Evolutionary conservation across 106 monocot genomes (phyloP).

Genomic region (Acorus gramineus): DNA sequence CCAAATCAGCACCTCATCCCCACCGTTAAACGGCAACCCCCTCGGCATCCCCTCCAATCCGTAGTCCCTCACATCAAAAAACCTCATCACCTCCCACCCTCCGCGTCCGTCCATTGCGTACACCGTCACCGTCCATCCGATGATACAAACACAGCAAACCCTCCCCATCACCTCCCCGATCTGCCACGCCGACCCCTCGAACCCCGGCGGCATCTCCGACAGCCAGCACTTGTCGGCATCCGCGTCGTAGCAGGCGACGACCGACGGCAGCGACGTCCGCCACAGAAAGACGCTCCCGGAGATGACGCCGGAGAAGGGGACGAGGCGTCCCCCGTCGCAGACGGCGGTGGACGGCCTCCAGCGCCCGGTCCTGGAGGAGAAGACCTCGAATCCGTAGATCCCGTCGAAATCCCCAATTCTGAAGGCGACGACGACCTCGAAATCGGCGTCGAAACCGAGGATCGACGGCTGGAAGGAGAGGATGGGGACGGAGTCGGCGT

Average conservation of each 20-base stretch:
- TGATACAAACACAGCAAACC: conserved; percentile 3
- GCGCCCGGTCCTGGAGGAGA: conserved; percentile 16
- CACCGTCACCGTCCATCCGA: neutral
- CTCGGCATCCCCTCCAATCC: neutral
- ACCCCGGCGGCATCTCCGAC: neutral
- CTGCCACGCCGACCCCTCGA: conserved; percentile 7
- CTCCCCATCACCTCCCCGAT: conserved; percentile 20
- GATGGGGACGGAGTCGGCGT: conserved; percentile 16
- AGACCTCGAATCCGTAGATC: conserved; percentile 24
- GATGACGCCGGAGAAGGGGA: conserved; percentile 17
- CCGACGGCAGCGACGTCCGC: conserved; percentile 25
- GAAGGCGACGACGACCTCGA: conserved; percentile 15
- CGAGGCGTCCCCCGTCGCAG: conserved; percentile 8
- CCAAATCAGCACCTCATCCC: conserved; percentile 3
- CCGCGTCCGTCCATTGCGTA: neutral
- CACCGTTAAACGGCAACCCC: neutral
- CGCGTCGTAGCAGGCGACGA: conserved; percentile 16
- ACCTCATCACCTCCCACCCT: conserved; percentile 2
- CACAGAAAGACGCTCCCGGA: conserved; percentile 21
- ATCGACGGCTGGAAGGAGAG: conserved; percentile 10
- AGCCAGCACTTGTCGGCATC: neutral
- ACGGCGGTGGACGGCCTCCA: conserved; percentile 13
- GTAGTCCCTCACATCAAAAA: too few relatives aligned
- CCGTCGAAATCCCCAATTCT: conserved; percentile 3
- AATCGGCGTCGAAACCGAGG: conserved; percentile 19